Percentiles rank a stretch among this genome's conserved stretches.
Conservation (phyloP, 495 filamentous ascomycete species). For the Neurospora hispaniola region DNA sequence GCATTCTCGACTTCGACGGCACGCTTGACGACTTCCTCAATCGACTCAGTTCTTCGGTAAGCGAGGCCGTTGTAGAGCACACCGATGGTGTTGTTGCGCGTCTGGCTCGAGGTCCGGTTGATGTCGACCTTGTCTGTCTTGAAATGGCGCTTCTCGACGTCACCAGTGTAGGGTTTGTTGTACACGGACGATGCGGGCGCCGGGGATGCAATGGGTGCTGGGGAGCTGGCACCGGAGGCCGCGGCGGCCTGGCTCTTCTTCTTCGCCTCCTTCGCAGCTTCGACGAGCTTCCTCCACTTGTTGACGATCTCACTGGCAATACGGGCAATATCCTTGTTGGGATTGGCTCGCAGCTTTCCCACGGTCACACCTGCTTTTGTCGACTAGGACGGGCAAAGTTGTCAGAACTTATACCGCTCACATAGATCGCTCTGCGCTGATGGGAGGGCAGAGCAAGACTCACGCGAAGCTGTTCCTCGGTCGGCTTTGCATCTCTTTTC, state of each 20-base stretch:
- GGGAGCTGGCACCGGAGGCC: conserved; percentile 17
- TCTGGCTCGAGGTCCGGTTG: conserved; percentile 54
- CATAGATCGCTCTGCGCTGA: not conserved
- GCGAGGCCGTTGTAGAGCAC: conserved; percentile 80
- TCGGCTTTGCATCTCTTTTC: conserved; percentile 65
- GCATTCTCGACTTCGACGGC: conserved; percentile 65
- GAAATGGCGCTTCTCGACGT: conserved; percentile 67
- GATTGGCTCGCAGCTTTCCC: conserved; percentile 67
- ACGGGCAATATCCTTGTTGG: conserved; percentile 62
- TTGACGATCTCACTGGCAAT: conserved; percentile 70
- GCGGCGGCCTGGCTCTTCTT: conserved; percentile 37
- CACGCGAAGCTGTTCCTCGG: conserved; percentile 74
- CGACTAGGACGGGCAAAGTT: conserved; percentile 36
- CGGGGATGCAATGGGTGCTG: conserved; percentile 32
- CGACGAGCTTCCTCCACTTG: conserved; percentile 79
- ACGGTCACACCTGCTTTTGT: conserved; percentile 86
- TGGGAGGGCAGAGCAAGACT: conserved; percentile 17
- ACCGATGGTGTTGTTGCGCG: conserved; percentile 74
- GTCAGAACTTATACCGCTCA: not conserved
- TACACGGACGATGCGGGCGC: conserved; percentile 31
- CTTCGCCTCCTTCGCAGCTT: conserved; percentile 51
- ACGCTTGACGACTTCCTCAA: conserved; percentile 49
- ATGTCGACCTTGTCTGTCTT: conserved; percentile 68
- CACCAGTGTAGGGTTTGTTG: conserved; percentile 53
- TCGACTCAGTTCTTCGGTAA: conserved; percentile 44